These are phyloP conservation scores for Aquilaria sinensis DNA, from an alignment of 345 rosid species.

Conservation along the genomic window DNA sequence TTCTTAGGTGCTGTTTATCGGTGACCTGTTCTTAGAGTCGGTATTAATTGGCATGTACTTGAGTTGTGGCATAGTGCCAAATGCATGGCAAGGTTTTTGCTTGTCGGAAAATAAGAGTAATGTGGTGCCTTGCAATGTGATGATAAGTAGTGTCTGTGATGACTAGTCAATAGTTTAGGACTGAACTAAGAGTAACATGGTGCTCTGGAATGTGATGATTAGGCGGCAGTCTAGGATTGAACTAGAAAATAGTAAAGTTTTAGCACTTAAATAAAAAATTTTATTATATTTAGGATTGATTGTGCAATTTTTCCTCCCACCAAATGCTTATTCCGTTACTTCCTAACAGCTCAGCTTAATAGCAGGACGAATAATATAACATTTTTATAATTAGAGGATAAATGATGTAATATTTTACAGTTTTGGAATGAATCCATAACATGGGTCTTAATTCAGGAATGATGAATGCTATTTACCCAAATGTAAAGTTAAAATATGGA, in stretches of 20 bases:
- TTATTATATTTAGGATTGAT: slow-evolving; percentile 4
- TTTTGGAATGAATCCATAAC: too few species aligned
- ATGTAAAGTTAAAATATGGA: not conserved
- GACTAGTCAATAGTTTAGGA: too few species aligned
- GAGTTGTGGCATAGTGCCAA: slow-evolving; percentile 25
- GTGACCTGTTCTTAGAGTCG: slow-evolving; percentile 51
- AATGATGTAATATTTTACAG: too few species aligned
- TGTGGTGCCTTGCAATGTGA: slow-evolving; percentile 75
- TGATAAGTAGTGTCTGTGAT: slow-evolving; percentile 53
- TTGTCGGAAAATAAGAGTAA: slow-evolving; percentile 41
- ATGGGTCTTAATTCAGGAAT: not conserved
- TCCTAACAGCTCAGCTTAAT: too few species aligned
- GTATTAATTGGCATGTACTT: slow-evolving; percentile 56
- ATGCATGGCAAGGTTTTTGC: slow-evolving; percentile 46
- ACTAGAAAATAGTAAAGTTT: too few species aligned
- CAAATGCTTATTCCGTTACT: too few species aligned
- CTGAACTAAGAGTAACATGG: too few species aligned
- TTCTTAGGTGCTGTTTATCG: slow-evolving; percentile 31
- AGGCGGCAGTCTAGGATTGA: too few species aligned
- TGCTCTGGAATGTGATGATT: too few species aligned
- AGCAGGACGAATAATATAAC: too few species aligned
- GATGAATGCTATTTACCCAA: too few species aligned
- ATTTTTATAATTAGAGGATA: too few species aligned
- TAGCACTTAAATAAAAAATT: not conserved
- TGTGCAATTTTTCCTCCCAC: not conserved